Evolutionary conservation across 345 rosid species (phyloP).

Genomic region (Linum trigynum): DNA sequence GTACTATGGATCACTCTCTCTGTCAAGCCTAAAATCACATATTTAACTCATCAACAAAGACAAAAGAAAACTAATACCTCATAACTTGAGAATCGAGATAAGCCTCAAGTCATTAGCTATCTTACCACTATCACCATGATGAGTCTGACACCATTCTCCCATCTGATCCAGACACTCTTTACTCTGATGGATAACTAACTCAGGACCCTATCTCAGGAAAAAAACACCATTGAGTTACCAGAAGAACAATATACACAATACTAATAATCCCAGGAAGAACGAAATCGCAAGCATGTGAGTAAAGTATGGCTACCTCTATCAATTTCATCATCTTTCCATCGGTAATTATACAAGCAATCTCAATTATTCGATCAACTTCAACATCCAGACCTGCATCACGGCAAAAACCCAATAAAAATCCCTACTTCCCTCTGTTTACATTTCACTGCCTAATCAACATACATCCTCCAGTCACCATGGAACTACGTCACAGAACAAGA

Average conservation of each 20-base stretch:
- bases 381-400: slow-evolving; percentile 56
- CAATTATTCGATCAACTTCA: slow-evolving; percentile 77
- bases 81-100: slow-evolving; percentile 6
- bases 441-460: not conserved
- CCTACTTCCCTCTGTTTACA: not conserved
- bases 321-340: slow-evolving; percentile 64
- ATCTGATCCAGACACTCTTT: slow-evolving; percentile 62
- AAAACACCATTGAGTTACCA: not conserved
- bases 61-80: not conserved
- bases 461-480: not conserved
- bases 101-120: slow-evolving; percentile 1
- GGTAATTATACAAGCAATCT: slow-evolving; percentile 89
- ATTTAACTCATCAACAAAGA: slow-evolving; percentile 10
- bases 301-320: slow-evolving; percentile 44
- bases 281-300: not conserved
- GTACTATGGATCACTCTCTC: slow-evolving; percentile 60
- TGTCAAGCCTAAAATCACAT: slow-evolving; percentile 55
- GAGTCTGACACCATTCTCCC: slow-evolving; percentile 90
- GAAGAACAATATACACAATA: too few relatives aligned
- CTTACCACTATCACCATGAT: slow-evolving; percentile 87
- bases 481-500: not conserved
- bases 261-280: not conserved
- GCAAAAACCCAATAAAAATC: slow-evolving; percentile 5
- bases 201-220: slow-evolving; percentile 62
- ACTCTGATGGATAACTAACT: slow-evolving; percentile 75